phyloP scores from a whole-genome alignment of 441 rosid genomes.

The Erysimum pusillum region DNA sequence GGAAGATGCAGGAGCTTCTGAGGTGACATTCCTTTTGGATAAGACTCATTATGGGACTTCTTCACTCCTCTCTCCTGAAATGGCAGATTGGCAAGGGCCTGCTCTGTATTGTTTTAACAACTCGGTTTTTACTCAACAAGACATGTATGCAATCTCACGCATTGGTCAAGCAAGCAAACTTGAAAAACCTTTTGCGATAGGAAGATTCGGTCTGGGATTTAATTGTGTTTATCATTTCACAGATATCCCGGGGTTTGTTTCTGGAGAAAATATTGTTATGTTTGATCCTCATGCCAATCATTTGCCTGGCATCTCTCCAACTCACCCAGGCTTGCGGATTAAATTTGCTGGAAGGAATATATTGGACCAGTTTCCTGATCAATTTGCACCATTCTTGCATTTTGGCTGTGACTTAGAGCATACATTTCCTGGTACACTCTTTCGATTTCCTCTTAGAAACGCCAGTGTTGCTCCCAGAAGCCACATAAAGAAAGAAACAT shows the following conservation, averaged over 20 bases:
- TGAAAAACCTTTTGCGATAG: constrained; percentile 97
- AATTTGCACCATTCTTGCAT: constrained; percentile 93
- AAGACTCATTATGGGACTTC: constrained; percentile 97
- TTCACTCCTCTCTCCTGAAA: constrained; percentile 98
- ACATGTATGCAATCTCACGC: constrained; percentile 97
- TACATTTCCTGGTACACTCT: constrained; percentile 92
- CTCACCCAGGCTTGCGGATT: constrained; percentile 98
- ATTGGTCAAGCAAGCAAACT: constrained; percentile 99
- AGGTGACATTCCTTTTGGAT: constrained; percentile 93
- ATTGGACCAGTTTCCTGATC: constrained; percentile 98
- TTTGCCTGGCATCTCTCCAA: constrained; percentile 98
- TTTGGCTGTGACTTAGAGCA: constrained; percentile 96
- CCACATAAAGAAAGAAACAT: constrained; percentile 90
- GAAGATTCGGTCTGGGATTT: constrained; percentile 98
- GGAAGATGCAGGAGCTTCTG: constrained; percentile 98
- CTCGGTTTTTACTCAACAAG: constrained; percentile 95
- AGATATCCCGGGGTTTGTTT: constrained; percentile 93
- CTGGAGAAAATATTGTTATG: constrained; percentile 98
- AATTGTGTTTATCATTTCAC: constrained; percentile 99
- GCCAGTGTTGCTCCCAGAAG: constrained; percentile 79
- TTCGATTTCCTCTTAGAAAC: constrained; percentile 97
- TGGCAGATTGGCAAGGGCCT: constrained; percentile 99
- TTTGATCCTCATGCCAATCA: constrained; percentile 98
- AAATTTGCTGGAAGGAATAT: constrained; percentile 90
- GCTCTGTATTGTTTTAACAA: constrained; percentile 97